Percentiles rank a stretch among this genome's conserved stretches.
Evolutionary conservation across 2,329 filamentous ascomycete genomes (phyloP).

Genomic region (Berkeleyomyces basicola): DNA sequence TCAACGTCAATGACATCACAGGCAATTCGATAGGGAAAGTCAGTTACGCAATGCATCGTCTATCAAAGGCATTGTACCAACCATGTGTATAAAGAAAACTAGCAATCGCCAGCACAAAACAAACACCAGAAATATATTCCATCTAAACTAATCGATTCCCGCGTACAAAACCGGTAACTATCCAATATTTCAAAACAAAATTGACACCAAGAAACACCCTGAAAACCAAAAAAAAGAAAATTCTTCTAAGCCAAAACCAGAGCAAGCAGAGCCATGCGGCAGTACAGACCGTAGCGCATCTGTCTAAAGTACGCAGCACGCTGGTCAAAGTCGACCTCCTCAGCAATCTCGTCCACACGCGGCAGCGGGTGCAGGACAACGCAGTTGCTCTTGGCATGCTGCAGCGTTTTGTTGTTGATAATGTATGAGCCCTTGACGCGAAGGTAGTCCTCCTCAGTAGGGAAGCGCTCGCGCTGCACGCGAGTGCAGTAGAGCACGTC

Average conservation of each 20-base stretch:
- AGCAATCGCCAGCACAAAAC: not conserved
- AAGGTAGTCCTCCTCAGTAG: slow-evolving; percentile 66
- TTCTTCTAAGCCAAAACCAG: slow-evolving; percentile 50
- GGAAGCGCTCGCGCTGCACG: slow-evolving; percentile 91
- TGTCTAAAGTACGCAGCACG: slow-evolving; percentile 97
- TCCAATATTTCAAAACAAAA: slow-evolving; percentile 4
- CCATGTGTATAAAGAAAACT: not conserved
- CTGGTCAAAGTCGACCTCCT: slow-evolving; percentile 96
- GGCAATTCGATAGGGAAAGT: too few species aligned
- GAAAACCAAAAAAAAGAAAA: not conserved
- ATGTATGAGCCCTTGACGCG: slow-evolving; percentile 74
- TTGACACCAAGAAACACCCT: slow-evolving; percentile 9
- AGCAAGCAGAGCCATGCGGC: slow-evolving; percentile 90
- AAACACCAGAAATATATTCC: not conserved
- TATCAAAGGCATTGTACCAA: too few species aligned
- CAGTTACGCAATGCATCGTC: too few species aligned
- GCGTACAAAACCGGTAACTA: not conserved
- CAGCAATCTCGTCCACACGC: slow-evolving; percentile 78
- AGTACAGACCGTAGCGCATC: slow-evolving; percentile 97
- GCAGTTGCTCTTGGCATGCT: slow-evolving; percentile 83
- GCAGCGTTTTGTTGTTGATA: slow-evolving; percentile 78
- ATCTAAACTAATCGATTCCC: not conserved
- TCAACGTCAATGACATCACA: too few species aligned
- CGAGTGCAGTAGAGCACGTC: slow-evolving; percentile 96
- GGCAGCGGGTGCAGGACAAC: slow-evolving; percentile 92